These are phyloP conservation scores for Geranium incanum DNA, from an alignment of 441 rosid species.

Conservation along the genomic window DNA sequence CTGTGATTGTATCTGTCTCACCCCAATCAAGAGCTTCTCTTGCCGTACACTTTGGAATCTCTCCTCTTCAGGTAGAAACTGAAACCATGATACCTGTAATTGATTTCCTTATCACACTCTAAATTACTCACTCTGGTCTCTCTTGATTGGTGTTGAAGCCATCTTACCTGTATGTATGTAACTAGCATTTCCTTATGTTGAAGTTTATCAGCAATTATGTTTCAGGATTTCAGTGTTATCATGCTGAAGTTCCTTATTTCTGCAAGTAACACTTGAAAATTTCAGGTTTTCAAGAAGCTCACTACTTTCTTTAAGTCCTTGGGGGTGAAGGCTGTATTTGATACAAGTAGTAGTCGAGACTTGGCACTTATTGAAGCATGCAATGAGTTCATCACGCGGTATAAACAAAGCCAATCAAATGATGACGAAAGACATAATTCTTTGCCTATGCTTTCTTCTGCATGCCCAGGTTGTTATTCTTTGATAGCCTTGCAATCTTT, in stretches of 20 bases:
- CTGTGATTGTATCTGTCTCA: slow-evolving; percentile 61
- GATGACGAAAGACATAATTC: slow-evolving; percentile 32
- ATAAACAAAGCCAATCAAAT: slow-evolving; percentile 39
- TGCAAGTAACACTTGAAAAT: slow-evolving; percentile 11
- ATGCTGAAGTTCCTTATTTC: slow-evolving; percentile 9
- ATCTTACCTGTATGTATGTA: slow-evolving; percentile 10
- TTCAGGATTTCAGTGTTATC: background rate
- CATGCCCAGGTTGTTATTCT: slow-evolving; percentile 70
- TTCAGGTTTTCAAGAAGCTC: slow-evolving; percentile 68
- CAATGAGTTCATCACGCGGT: slow-evolving; percentile 67
- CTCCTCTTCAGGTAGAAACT: slow-evolving; percentile 52
- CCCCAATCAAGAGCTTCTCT: slow-evolving; percentile 93
- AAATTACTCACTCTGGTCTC: background rate
- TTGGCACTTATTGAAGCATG: slow-evolving; percentile 71
- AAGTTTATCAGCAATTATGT: background rate
- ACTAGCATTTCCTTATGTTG: slow-evolving; percentile 5
- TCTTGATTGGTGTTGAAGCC: background rate
- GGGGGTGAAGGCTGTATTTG: slow-evolving; percentile 86
- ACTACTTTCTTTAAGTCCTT: slow-evolving; percentile 70
- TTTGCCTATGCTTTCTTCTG: slow-evolving; percentile 78
- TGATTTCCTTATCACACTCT: background rate
- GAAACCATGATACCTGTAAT: background rate
- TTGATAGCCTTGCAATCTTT: background rate
- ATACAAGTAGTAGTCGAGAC: slow-evolving; percentile 78
- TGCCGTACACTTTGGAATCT: slow-evolving; percentile 60